Base-by-base conservation (phyloP, 2,329 filamentous ascomycete species). In the Magnaporthiopsis rhizophila region DNA sequence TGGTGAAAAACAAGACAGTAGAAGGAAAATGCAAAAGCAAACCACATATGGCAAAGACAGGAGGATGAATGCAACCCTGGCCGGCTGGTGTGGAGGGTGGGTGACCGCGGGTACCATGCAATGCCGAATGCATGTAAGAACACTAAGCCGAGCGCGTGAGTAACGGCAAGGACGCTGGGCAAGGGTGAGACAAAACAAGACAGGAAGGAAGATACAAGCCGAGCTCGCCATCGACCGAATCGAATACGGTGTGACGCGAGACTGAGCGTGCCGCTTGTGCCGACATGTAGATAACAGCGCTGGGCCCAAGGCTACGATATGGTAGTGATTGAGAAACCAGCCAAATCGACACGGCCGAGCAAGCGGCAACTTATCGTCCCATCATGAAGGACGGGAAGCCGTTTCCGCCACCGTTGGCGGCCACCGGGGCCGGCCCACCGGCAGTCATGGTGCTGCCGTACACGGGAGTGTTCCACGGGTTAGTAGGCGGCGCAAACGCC, bases 381-480 rank as follows among this genome's bases (percentile, higher is more conserved):
- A 72, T 70, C 72, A 73, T 73, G 56, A 69, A 70, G 0, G 70
- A 63, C 11, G 71, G 69, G 36, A 68, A 72, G 11, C 65, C 59
- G 60, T 66, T 36, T 18, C 64, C 58, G 63, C 68, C 62, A n/a
- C 68, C 66, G 36, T 38, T 38, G 36, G 36, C 36, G 65, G 68
- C 67, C 61, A 69, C 66, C 28, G 66, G 64, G 0, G 65, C 64
- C 34, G 68, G 66, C 9, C 66, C 65, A 26, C 61, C 62, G 57
- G 60, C 62, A 3, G 64, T 21, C 58, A 62, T 64, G n/a, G 62
- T 26, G 60, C 64, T 63, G 59, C 65, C 67, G 61, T 70, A 69
- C 18, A 64, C 36, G 26, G 63, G 24, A 4, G 45, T 21, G 53
- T 24, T 64, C 59, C 65, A 68, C 69, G 69, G 71, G 30, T 64